Conservation (phyloP, 1,139 yeast species). For the Diutina ranongensis region DNA sequence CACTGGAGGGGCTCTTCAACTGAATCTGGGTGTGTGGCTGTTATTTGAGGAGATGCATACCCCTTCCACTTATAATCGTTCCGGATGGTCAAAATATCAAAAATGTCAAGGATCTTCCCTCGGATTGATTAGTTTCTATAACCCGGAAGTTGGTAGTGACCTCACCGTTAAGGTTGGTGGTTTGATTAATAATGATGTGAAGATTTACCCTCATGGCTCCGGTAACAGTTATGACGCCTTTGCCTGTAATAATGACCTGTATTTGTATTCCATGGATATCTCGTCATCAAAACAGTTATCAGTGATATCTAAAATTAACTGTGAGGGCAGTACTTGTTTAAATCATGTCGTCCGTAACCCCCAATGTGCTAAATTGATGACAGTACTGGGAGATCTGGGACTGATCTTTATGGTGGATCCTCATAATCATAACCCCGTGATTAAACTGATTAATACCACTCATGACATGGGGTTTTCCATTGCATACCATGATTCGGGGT, state of each 20-base stretch:
- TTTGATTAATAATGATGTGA: constrained; percentile 75
- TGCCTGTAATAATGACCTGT: constrained; percentile 75
- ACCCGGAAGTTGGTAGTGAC: constrained; percentile 26
- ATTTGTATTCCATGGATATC: constrained; percentile 55
- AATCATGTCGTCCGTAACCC: constrained; percentile 4
- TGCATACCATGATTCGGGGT: constrained; percentile 63
- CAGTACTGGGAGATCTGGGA: constrained; percentile 1
- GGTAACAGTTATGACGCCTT: constrained; percentile 38
- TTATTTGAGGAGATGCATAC: constrained; percentile 50
- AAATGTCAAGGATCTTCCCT: constrained; percentile 12
- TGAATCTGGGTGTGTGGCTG: constrained; percentile 21
- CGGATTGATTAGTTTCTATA: constrained; percentile 7
- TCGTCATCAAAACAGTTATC: not conserved
- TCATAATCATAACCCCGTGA: constrained; percentile 22
- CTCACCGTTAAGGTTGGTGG: constrained; percentile 55
- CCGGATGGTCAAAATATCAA: constrained; percentile 12
- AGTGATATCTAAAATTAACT: constrained; percentile 1
- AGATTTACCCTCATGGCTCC: constrained; percentile 28
- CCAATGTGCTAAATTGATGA: not conserved
- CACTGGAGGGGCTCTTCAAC: constrained; percentile 1
- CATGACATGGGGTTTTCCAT: constrained; percentile 81
- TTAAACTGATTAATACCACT: constrained; percentile 33
- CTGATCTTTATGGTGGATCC: constrained; percentile 6
- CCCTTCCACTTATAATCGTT: constrained; percentile 14
- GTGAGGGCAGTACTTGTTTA: constrained; percentile 2